Base-by-base conservation (phyloP, 2,329 filamentous ascomycete genomes). In the Coleophoma eucalyptorum region DNA sequence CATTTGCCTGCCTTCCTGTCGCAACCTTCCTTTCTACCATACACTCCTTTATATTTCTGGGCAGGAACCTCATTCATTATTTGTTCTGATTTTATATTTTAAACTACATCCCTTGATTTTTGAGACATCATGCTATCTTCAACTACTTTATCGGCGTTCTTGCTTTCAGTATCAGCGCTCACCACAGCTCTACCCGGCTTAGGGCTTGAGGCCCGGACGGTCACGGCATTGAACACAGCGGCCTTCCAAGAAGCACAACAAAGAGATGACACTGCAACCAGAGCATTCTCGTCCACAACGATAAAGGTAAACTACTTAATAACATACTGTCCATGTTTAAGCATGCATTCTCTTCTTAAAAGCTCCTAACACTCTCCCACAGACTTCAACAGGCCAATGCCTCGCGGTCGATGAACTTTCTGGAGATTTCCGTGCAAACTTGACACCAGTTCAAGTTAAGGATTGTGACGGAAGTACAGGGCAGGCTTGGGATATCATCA, bases 401-500 rank as follows among this genome's bases (percentile, higher is more conserved):
- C 63, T 74, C 31, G 71, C 70, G 46, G 65, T 74, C 20, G 66
- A 74, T 53, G 60, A 71, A 51, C 61, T 73, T 15, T 74, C 72
- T 3, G 72, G 72, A 11, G 72, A 75, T 54, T 74, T 73, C 50
- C 65, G 72, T 49, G 71, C 70, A 38, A 75, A 75, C 48, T 59
- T 75, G 26, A 72, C 67, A 21, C 72, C 72, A 2, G 65, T 75
- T 35, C 68, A 73, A 52, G 62, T 73, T 35, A 67, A 62, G 13
- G 58, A 63, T n/a, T 75, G 72, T 55, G 69, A 67, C 50, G 67
- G 69, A 3, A 71, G 68, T 13, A 58, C 65, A 16, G 70, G 69
- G 0, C 69, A 74, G 55, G 58, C 60, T 44, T 75, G 72, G 72
- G 72, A 75, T 57, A 58, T 75, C 38, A 71, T 75, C 40, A 73